phyloP scores from a whole-genome alignment of 805 yeast genomes.

The Ogataea chonburiensis region DNA sequence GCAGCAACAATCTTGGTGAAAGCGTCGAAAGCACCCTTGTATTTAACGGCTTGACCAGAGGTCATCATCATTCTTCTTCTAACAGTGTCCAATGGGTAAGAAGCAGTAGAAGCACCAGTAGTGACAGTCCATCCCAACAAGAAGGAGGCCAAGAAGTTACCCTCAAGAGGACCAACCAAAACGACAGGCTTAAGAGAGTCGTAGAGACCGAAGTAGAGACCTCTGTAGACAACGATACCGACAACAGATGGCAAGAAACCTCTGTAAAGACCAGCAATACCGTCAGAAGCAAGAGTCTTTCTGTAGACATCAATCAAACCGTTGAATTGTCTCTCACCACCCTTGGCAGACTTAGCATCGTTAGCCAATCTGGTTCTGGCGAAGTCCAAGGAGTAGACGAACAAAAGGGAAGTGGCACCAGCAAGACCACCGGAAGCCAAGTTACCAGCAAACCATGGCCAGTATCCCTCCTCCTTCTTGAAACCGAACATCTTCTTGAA shows the following conservation, averaged over 20 bases:
- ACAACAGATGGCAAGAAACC: conserved; percentile 98
- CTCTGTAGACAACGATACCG: conserved; percentile 98
- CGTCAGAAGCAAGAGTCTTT: conserved; percentile 93
- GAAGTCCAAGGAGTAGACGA: conserved; percentile 95
- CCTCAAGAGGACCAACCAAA: conserved; percentile 91
- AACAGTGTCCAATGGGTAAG: conserved; percentile 98
- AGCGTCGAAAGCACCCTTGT: conserved; percentile 93
- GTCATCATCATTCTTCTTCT: conserved; percentile 99
- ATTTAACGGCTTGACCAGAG: conserved; percentile 97
- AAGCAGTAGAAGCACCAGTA: conserved; percentile 97
- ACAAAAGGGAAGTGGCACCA: conserved; percentile 92
- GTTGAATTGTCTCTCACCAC: conserved; percentile 96
- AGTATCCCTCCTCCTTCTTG: conserved; percentile 94
- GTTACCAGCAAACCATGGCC: conserved; percentile 96
- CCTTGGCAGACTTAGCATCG: conserved; percentile 90
- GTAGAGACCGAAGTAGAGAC: conserved; percentile 97
- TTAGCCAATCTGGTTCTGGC: conserved; percentile 99
- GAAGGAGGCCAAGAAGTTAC: conserved; percentile 94
- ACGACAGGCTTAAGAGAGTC: conserved; percentile 96
- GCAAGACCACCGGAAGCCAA: conserved; percentile 98
- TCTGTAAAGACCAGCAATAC: conserved; percentile 98
- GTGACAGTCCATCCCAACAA: conserved; percentile 96
- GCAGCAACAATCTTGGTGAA: conserved; percentile 89
- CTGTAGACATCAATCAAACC: conserved; percentile 96
- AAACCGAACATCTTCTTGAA: conserved; percentile 94